A percentile compares a stretch with the other conserved stretches of the same genome.
Conservation (phyloP, 2,329 filamentous ascomycete genomes). For the Ceratocystis destructans region DNA sequence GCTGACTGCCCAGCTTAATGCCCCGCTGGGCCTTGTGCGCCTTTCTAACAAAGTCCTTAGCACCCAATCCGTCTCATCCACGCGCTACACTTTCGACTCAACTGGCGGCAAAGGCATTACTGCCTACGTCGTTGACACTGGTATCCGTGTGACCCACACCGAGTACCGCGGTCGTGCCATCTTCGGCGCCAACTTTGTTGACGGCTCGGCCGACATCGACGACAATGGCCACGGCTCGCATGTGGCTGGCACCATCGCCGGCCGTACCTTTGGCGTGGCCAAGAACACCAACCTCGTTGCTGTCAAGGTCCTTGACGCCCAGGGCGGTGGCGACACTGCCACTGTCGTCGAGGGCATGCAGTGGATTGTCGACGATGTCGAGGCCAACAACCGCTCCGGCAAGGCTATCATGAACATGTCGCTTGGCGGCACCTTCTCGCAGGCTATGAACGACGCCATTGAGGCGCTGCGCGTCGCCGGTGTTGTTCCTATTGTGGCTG, state of each 20-base stretch:
- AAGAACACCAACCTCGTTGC: constrained; percentile 42
- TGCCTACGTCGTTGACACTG: constrained; percentile 52
- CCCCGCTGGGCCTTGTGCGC: constrained; percentile 40
- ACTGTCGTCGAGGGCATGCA: constrained; percentile 45
- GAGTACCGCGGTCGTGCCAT: constrained; percentile 44
- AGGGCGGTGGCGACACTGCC: constrained; percentile 28
- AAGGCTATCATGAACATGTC: constrained; percentile 53
- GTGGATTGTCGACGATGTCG: constrained; percentile 38
- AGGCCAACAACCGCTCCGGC: constrained; percentile 30
- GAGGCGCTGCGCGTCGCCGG: constrained; percentile 36
- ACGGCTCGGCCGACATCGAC: constrained; percentile 34
- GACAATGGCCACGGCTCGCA: constrained; percentile 52
- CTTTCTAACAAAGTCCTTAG: constrained; percentile 33
- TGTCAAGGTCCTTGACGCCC: constrained; percentile 47
- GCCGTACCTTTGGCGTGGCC: constrained; percentile 47
- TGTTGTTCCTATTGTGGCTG: constrained; percentile 45
- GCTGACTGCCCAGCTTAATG: constrained; percentile 38
- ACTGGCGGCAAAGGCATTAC: constrained; percentile 42
- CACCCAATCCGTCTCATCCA: constrained; percentile 22
- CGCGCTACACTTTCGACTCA: constrained; percentile 39
- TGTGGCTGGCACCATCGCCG: constrained; percentile 48
- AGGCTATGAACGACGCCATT: constrained; percentile 42
- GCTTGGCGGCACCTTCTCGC: constrained; percentile 37
- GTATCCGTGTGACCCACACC: constrained; percentile 41
- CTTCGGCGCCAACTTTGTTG: constrained; percentile 40